These are phyloP conservation scores for Pythium aphanidermatum DNA, from an alignment of 352 stramenopile genomes.

Conservation along the genomic window DNA sequence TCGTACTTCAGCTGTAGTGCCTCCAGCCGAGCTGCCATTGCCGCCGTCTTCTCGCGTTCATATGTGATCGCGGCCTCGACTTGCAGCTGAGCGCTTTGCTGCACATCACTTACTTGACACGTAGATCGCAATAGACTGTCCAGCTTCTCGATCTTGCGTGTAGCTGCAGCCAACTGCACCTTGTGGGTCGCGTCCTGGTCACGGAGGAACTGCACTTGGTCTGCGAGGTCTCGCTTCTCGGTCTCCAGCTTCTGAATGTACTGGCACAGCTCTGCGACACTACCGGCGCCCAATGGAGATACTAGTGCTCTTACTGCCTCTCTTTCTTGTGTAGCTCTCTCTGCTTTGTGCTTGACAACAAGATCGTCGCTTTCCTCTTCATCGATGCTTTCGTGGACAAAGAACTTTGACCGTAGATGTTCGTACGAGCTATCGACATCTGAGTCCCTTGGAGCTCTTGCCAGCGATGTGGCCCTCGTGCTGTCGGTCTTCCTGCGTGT, in stretches of 20 bases:
- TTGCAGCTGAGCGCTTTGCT: constrained; percentile 6
- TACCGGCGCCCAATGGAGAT: neutral
- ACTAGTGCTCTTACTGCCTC: neutral
- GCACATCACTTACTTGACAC: constrained; percentile 14
- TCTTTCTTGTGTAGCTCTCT: neutral
- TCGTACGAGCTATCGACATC: constrained; percentile 3
- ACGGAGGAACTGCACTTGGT: constrained; percentile 30
- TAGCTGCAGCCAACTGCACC: constrained; percentile 20
- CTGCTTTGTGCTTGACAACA: neutral
- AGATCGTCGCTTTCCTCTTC: constrained; percentile 9
- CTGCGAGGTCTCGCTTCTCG: constrained; percentile 36
- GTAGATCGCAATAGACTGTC: constrained; percentile 30
- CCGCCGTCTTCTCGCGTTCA: constrained; percentile 31
- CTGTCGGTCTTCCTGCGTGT: neutral
- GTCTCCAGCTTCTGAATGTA: constrained; percentile 50
- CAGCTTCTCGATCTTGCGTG: constrained; percentile 30
- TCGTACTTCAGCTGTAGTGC: constrained; percentile 38
- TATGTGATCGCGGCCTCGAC: constrained; percentile 14
- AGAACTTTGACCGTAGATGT: constrained; percentile 5
- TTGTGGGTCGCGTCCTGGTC: constrained; percentile 35
- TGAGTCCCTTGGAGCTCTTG: neutral
- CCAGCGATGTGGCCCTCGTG: neutral
- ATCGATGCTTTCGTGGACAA: constrained; percentile 3
- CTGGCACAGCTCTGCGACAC: constrained; percentile 31
- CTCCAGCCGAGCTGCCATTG: constrained; percentile 30